Evolutionary conservation across 805 yeast genomes (phyloP).

Genomic region (Saccharomycodes ludwigii): DNA sequence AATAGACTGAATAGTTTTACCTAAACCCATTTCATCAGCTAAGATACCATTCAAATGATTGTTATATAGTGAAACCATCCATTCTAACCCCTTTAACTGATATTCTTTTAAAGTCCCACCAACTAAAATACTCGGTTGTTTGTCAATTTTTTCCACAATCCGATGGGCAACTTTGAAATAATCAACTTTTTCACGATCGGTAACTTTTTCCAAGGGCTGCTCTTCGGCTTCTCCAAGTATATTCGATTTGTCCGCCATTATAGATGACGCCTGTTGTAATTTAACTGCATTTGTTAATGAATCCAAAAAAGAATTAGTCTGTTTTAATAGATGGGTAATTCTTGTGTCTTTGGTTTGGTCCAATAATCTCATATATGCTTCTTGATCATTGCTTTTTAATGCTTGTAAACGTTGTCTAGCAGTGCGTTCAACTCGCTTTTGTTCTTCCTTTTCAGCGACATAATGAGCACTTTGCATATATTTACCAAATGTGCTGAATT

Average conservation of each 20-base stretch:
- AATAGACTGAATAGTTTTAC: conserved; percentile 84
- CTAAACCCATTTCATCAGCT: conserved; percentile 99
- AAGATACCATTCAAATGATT: conserved; percentile 93
- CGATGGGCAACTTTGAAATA: conserved; percentile 76
- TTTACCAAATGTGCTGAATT: conserved; percentile 13
- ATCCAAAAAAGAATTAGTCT: conserved; percentile 67
- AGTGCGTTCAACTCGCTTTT: conserved; percentile 59
- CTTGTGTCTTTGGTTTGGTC: conserved; percentile 83
- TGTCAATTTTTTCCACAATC: conserved; percentile 50
- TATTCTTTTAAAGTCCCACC: conserved; percentile 77
- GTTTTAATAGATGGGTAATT: conserved; percentile 71
- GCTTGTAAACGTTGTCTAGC: conserved; percentile 87
- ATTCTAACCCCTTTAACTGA: conserved; percentile 85
- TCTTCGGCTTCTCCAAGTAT: conserved; percentile 28
- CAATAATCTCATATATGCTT: conserved; percentile 69
- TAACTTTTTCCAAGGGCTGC: conserved; percentile 24
- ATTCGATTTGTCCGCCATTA: conserved; percentile 28
- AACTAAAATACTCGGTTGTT: conserved; percentile 56
- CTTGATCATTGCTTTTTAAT: conserved; percentile 78
- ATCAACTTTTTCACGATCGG: conserved; percentile 54
- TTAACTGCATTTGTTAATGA: conserved; percentile 69
- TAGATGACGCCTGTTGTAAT: conserved; percentile 41
- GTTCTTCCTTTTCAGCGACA: conserved; percentile 60
- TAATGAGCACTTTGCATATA: conserved; percentile 27
- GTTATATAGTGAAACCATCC: conserved; percentile 97